A percentile compares a stretch with the other conserved stretches of the same genome.
Conservation (phyloP, 2,329 filamentous ascomycete species). For the Domatiomyces catenatus region DNA sequence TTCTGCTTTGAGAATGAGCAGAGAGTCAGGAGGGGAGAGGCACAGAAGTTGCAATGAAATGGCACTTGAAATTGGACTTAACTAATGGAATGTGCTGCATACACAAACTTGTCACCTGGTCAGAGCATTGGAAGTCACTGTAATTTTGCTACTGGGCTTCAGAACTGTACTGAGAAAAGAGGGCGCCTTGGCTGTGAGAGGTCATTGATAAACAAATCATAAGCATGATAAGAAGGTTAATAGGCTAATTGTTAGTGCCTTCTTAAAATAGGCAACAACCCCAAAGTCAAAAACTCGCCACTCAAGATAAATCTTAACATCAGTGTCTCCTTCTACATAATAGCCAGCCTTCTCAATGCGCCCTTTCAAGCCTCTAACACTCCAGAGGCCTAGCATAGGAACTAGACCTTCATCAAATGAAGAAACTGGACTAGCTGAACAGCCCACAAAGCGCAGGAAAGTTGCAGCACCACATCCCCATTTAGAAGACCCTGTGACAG, state of each 20-base stretch:
- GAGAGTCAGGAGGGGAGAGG: neutral
- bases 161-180: neutral
- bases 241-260: too few relatives aligned
- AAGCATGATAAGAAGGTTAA: too few relatives aligned
- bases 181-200: too few relatives aligned
- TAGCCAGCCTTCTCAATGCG: constrained; percentile 27
- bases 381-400: constrained; percentile 20
- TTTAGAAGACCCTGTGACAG: constrained; percentile 4
- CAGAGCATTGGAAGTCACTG: neutral
- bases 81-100: neutral
- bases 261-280: neutral
- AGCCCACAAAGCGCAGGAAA: constrained; percentile 18
- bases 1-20: neutral
- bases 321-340: neutral
- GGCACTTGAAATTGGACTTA: neutral
- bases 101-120: neutral
- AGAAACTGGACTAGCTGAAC: constrained; percentile 24
- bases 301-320: too few relatives aligned
- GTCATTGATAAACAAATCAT: too few relatives aligned
- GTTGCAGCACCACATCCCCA: constrained; percentile 1
- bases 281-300: too few relatives aligned
- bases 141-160: neutral
- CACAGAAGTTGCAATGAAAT: neutral
- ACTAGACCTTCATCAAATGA: constrained; percentile 9
- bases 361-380: constrained; percentile 31